Evolutionary conservation across 768 basidiomycete genomes (phyloP).

Genomic region (Postia placenta): DNA sequence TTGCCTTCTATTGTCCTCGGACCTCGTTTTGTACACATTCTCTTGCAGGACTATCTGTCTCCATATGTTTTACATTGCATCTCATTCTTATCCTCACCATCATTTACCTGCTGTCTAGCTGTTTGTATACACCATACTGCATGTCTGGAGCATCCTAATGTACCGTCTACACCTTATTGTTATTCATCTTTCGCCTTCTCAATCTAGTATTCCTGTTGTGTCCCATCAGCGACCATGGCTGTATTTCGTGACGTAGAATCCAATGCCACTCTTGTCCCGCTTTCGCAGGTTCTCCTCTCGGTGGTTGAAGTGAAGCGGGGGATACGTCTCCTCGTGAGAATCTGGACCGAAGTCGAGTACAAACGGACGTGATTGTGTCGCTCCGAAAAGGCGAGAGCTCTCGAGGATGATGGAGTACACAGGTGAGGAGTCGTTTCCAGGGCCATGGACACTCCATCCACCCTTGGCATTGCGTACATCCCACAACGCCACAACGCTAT

Average conservation of each 20-base stretch:
- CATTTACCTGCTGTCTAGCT: slow-evolving; percentile 9
- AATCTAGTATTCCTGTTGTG: background rate
- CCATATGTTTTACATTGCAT: slow-evolving; percentile 3
- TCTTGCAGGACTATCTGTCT: background rate
- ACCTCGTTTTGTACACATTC: slow-evolving; percentile 7
- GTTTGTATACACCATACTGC: slow-evolving; percentile 6
- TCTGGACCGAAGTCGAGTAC: slow-evolving; percentile 76
- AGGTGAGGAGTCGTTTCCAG: slow-evolving; percentile 73
- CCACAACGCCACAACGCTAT: slow-evolving; percentile 78
- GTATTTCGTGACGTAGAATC: slow-evolving; percentile 38
- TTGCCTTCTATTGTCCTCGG: background rate
- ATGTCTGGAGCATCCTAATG: slow-evolving; percentile 3
- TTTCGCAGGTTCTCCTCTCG: slow-evolving; percentile 30
- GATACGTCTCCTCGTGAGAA: slow-evolving; percentile 51
- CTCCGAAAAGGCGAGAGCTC: slow-evolving; percentile 74
- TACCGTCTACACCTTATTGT: slow-evolving; percentile 5
- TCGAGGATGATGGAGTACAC: slow-evolving; percentile 73
- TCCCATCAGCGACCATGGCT: background rate
- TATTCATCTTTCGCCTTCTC: background rate
- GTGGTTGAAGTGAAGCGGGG: slow-evolving; percentile 15
- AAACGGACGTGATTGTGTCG: slow-evolving; percentile 70
- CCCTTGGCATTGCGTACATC: slow-evolving; percentile 56
- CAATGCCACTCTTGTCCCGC: slow-evolving; percentile 30
- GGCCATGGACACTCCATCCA: slow-evolving; percentile 79
- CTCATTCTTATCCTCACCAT: background rate